Evolutionary conservation across 805 yeast genomes (phyloP), one percentile per base, ranked within the genome.

Genomic region (Millerozyma acaciae): DNA sequence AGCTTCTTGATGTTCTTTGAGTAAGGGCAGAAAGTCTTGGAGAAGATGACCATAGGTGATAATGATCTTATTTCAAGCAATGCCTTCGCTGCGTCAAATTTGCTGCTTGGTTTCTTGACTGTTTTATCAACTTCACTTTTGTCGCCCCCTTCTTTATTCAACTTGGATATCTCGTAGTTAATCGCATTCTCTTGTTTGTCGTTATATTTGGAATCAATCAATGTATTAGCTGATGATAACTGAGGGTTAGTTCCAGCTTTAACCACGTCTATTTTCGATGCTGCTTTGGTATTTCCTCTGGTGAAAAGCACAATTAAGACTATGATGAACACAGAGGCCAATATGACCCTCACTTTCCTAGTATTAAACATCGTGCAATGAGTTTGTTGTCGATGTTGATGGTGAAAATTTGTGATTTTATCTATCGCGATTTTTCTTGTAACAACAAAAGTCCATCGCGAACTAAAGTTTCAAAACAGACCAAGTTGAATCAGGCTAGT

Each of bases 1-100:
- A 89, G 62, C 16, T 71, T 67, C 62, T 89, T 93, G 49, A 89
- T 71, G 34, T 66, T 69, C 50, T 72, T 74, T 14, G 94, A 84
- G 57, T 68, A 86, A 19, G 96, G 97, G 62, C 96, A 84, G 50
- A 65, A 57, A 2, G 68, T 45, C 39, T 66, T 66, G 35, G 66
- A 80, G 45, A 78, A 77, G 4, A 84, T 60, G 12, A 78, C 73
- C 50, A 84, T 74, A 12, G 94, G 93, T 1, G 85, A 67, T 28
- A 76, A 43, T 6, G 70, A 44, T 33, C 88, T 51, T 21, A 84
- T 82, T 33, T 68, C 70, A 26, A 70, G 57, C 40, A 78, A 76
- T 34, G 55, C 71, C 30, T 55, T 49, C 10, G 54, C 62, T 2
- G 69, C 61, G 45, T 65, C 68, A 34, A 54, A 65, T 29, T 20